Evolutionary conservation across 1,284 basidiomycete species (phyloP), one percentile per base, ranked within the genome.

Genomic region (Prillingera fragicola): DNA sequence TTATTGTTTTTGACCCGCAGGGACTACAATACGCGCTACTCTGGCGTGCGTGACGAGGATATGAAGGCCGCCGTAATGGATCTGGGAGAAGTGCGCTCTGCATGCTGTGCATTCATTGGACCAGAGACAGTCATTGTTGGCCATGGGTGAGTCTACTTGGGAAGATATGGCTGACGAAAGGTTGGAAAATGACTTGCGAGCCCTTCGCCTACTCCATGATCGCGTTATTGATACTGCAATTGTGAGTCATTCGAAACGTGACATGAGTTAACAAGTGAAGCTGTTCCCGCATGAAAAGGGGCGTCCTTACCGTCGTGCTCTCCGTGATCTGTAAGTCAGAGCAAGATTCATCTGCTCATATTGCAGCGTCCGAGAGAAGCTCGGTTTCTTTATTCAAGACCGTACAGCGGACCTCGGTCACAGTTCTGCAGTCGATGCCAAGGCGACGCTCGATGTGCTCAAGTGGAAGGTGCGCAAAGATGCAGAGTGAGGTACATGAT

Each of bases 131-230:
- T 91, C 50, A 72, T 92, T 23, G 82, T 90, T 46, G 89, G 89
- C 0, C 70, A 74, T 46, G 73, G 72, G 70, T 73, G 41, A 52
- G 70, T 52, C 17, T 1, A n/a, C 10, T 26, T 3, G 7, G 21
- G 8, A 21, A 14, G 4, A 21, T 22, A 22, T 15, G 6, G 15
- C 25, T 39, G 23, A 46, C 32, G 0, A 10, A n/a, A 70, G 68
- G 0, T 74, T 95, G 12, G 91, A 95, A 51, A 95, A 95, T 63
- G 91, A 95, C 64, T 72, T 95, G 51, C 84, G 83, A 62, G 84
- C 90, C 6, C 71, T 95, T 52, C 77, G 90, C 14, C 82, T 95
- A 58, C 73, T 95, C 1, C 91, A 95, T 63, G 74, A 78, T 43
- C 78, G 75, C 49, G 83, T 87, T 47, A 78, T 95, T 15, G 90